A percentile compares a stretch with the other conserved stretches of the same genome.
phyloP scores from a whole-genome alignment of 306 rosid species.

The Luffa aegyptiaca region DNA sequence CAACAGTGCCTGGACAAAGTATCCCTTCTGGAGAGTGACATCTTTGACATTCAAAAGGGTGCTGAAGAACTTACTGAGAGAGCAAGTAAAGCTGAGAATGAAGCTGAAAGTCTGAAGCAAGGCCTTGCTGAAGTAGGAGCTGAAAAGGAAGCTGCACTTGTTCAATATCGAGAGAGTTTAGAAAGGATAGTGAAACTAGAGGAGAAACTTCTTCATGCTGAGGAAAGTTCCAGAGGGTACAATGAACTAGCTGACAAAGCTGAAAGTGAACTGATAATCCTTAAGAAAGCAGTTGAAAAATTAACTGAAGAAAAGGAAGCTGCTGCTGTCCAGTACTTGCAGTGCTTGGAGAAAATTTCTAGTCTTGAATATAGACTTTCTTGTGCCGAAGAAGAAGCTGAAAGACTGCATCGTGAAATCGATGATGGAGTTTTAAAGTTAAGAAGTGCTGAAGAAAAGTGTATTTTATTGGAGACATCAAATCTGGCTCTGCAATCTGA shows the following conservation, averaged over 20 bases:
- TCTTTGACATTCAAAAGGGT: constrained; percentile 35
- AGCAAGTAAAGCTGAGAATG: constrained; percentile 52
- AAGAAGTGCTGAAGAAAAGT: constrained; percentile 46
- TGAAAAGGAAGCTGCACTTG: constrained; percentile 69
- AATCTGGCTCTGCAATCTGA: constrained; percentile 64
- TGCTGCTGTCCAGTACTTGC: constrained; percentile 51
- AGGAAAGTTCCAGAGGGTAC: constrained; percentile 42
- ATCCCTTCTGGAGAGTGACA: constrained; percentile 48
- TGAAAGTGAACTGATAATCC: constrained; percentile 41
- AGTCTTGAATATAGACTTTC: constrained; percentile 56
- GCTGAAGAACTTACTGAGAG: constrained; percentile 51
- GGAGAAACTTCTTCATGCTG: constrained; percentile 41
- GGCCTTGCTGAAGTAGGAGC: constrained; percentile 50
- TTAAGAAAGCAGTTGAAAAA: constrained; percentile 48
- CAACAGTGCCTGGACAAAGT: constrained; percentile 58
- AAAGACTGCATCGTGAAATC: constrained; percentile 42
- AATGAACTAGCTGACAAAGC: constrained; percentile 50
- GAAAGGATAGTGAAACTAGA: constrained; percentile 46
- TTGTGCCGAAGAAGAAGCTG: constrained; percentile 57
- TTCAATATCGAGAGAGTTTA: constrained; percentile 36
- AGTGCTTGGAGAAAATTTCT: constrained; percentile 61
- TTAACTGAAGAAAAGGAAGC: constrained; percentile 70
- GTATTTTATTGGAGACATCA: constrained; percentile 55
- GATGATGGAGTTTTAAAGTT: constrained; percentile 44
- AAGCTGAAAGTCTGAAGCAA: constrained; percentile 48